Base-by-base conservation (phyloP, 495 filamentous ascomycete species). In the Cairneyella variabilis region DNA sequence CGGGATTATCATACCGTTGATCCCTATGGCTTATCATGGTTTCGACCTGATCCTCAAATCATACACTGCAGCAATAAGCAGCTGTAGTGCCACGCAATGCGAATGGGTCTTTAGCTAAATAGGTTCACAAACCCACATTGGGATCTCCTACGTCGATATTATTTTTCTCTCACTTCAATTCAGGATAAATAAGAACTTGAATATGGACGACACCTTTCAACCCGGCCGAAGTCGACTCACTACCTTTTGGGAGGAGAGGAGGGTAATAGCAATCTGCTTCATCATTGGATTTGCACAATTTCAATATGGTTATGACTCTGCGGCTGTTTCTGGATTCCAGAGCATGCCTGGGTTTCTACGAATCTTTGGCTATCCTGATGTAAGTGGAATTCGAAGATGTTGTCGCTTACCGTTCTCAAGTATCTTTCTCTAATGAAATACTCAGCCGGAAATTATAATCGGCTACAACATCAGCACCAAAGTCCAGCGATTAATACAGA, bases 311-410 rank as follows among this genome's bases (percentile, higher is more conserved):
- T 63, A 70, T 40, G 72, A 76, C 61, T 66, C 64, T 11, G 66
- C 67, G 2, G 69, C 69, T 7, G 65, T 75, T 9, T 67, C 65
- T 0, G 69, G 66, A 1, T 62, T 73, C 32, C 72, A 76, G 48
- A 64, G 61, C 21, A 75, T 76, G 71, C 66, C 67, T 1, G 75
- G 72, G 5, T 77, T 77, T 50, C 63, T 76, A 4, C 56, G 62
- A 37, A 64, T 77, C 10, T 76, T 68, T 50, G 74, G 74, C 4
- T 76, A 75, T 54, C 57, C 63, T 32, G 63, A 72, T 36, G 57
- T 41, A 37, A 40, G 37, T 55, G 36, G 37, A 66, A 63, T 66
- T 58, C 58, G 30, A 71, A 68, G 28, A 62, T 67, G n/a, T 21
- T 43, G 14, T 43, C 17, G 17, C 18, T 38, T 38, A n/a, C 18